phyloP scores from a whole-genome alignment of 2,329 filamentous ascomycete genomes.

The Neofusicoccum laricinum region DNA sequence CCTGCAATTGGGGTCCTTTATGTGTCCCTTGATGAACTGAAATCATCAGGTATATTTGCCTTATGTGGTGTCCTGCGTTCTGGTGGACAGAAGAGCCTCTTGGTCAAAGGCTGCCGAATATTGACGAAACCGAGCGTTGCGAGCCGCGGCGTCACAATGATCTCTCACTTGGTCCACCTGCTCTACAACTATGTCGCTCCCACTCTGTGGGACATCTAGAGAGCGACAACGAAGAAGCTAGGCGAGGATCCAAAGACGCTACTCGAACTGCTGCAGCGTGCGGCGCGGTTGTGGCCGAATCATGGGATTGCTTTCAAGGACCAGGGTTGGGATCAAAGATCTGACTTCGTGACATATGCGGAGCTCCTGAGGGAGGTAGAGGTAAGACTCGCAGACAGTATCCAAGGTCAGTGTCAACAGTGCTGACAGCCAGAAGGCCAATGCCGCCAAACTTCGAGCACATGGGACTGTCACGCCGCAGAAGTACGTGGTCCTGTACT shows the following conservation, averaged over 20 bases:
- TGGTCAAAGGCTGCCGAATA: background rate
- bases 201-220: background rate
- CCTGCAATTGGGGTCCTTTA: too few species aligned
- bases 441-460: conserved; percentile 5
- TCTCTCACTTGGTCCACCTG: background rate
- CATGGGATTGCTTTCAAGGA: conserved; percentile 10
- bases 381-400: background rate
- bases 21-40: too few species aligned
- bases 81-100: background rate
- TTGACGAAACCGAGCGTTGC: too few species aligned
- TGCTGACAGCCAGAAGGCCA: background rate
- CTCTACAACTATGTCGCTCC: background rate
- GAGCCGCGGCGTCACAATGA: background rate
- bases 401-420: background rate
- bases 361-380: conserved; percentile 8
- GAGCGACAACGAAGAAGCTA: background rate
- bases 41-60: background rate
- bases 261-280: conserved; percentile 6
- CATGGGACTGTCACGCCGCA: background rate
- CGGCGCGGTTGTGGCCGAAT: conserved; percentile 5
- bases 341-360: conserved; percentile 8
- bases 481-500: conserved; percentile 9
- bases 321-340: conserved; percentile 1
- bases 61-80: background rate
- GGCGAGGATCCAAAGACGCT: conserved; percentile 13